phyloP scores from a whole-genome alignment of 495 filamentous ascomycete genomes.

The Podospora fimiseda region DNA sequence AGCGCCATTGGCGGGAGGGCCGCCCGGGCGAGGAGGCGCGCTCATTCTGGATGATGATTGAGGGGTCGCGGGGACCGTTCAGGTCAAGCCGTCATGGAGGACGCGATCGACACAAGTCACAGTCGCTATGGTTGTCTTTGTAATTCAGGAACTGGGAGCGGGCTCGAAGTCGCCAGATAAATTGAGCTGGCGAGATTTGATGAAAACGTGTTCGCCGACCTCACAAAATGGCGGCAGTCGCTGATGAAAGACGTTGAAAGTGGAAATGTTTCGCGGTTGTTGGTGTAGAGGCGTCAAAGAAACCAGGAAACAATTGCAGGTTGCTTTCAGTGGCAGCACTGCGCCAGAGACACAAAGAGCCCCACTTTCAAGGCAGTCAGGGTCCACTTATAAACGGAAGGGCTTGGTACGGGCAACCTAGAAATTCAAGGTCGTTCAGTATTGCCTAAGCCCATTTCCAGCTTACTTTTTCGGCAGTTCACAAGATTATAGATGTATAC shows the following conservation, averaged over 20 bases:
- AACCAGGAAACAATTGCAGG: not conserved
- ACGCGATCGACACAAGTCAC: not conserved
- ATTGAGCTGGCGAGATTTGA: too few species aligned
- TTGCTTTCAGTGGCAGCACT: not conserved
- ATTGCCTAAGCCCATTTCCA: too few species aligned
- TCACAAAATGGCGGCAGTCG: not conserved
- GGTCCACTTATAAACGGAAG: too few species aligned
- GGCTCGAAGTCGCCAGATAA: too few species aligned
- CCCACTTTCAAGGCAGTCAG: not conserved
- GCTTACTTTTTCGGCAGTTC: too few species aligned
- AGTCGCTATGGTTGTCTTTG: not conserved
- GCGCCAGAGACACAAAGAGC: not conserved
- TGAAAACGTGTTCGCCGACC: too few species aligned
- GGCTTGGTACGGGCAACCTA: too few species aligned
- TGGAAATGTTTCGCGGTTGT: not conserved
- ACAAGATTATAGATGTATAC: too few species aligned
- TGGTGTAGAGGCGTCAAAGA: not conserved
- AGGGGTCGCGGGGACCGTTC: not conserved
- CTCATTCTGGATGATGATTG: slow-evolving; percentile 42
- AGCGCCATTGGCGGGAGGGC: slow-evolving; percentile 27
- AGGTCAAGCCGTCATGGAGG: not conserved
- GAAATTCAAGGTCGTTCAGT: too few species aligned
- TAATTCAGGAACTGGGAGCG: too few species aligned
- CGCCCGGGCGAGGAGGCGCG: slow-evolving; percentile 43
- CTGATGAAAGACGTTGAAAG: not conserved